Evolutionary conservation across 805 yeast genomes (phyloP), one percentile per base, ranked within the genome.

Genomic region (Starmerella asiatica): DNA sequence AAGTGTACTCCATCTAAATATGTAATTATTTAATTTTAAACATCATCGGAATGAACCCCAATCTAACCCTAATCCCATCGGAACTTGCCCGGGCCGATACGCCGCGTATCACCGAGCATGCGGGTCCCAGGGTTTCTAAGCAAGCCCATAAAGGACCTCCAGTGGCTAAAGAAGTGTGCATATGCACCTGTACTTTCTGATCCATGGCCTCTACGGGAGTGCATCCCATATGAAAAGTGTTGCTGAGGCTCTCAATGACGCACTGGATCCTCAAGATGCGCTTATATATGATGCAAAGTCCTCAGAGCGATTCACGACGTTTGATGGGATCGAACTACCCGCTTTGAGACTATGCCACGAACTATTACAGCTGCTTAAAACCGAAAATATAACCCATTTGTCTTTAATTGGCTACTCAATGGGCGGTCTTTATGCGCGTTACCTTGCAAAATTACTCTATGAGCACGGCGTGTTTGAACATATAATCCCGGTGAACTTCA

Each of bases 331-430:
- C 36, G 71, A 80, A 42, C 84, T 93, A 2, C 50, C 56, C 11
- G 59, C 57, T 3, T 71, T 77, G 44, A 63, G 86, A 8, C 71
- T 81, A 24, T 54, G 78, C 17, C 64, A 69, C 23, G 94, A 83
- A 55, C 65, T 85, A 11, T 59, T 59, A 19, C 52, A 48, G 9
- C 55, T 63, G 43, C 50, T 66, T 20, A 62, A 43, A 65, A 51
- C 49, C 1, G 54, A 54, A 4, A 57, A 45, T n/a, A 76, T 81
- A 9, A 64, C 65, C n/a, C 70, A 73, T 44, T 69, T 86, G 32
- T 78, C 88, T 46, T 61, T 86, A 27, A 68, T 84, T 3, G 95
- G 96, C 0, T 86, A 86, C 55, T 81, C 94, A 0, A 58, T 85
- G 38, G 96, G 96, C 9, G 96, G 96, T 0, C 58, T 86, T 21